These are phyloP conservation scores for Termitomyces sp. DNA, from an alignment of 768 basidiomycete genomes.

Conservation along the genomic window DNA sequence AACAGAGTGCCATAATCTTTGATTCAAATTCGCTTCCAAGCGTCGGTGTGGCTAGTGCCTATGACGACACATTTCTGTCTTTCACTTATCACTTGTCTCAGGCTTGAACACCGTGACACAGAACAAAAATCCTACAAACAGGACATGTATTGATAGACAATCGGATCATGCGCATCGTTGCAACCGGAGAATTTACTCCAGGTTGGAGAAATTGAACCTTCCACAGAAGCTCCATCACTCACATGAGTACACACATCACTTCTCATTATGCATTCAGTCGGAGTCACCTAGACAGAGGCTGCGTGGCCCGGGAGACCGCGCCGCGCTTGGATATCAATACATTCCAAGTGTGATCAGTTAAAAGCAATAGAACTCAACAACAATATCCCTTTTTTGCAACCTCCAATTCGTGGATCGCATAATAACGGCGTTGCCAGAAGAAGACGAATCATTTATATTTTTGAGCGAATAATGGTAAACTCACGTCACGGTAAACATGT, in stretches of 20 bases:
- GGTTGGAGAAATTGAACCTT: no score
- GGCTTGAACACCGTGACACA: background rate
- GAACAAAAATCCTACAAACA: background rate
- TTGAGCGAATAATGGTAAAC: constrained; percentile 47
- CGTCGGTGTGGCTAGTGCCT: background rate
- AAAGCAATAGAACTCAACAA: constrained; percentile 17
- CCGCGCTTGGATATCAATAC: constrained; percentile 11
- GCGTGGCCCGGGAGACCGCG: constrained; percentile 2
- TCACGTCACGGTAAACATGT: constrained; percentile 36
- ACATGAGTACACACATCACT: background rate
- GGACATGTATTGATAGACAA: background rate
- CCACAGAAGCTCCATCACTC: background rate
- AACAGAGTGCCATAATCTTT: no score
- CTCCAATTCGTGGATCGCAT: background rate
- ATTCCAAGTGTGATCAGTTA: constrained; percentile 6
- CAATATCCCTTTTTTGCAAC: background rate
- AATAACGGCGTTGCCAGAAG: constrained; percentile 14
- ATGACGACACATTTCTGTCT: background rate
- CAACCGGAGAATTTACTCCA: background rate
- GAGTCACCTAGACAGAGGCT: constrained; percentile 2
- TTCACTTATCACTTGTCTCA: background rate
- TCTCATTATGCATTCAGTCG: background rate
- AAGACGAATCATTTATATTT: constrained; percentile 42
- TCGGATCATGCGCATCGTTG: background rate
- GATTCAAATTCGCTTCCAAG: no score